phyloP scores from a whole-genome alignment of 257 asterid genomes.

The Buddleja alternifolia region DNA sequence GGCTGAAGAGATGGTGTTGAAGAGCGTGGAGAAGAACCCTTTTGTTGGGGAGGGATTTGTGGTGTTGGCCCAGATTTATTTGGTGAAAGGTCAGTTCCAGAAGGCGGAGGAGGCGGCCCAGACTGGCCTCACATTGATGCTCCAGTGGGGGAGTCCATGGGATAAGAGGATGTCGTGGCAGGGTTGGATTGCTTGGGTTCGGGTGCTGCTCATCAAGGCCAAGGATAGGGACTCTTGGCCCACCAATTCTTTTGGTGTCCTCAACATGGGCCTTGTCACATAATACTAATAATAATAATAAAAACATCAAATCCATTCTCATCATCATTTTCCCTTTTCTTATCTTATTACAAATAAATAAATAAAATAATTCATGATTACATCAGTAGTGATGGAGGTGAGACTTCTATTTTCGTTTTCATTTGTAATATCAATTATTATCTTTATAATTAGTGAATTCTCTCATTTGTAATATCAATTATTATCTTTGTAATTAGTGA shows the following conservation, averaged over 20 bases:
- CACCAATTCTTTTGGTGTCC: constrained; percentile 56
- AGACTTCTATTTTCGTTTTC: too few species aligned
- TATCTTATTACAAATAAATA: too few species aligned
- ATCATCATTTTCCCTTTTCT: too few species aligned
- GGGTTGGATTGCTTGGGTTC: constrained; percentile 88
- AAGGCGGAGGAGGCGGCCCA: constrained; percentile 67
- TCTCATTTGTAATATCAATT: too few species aligned
- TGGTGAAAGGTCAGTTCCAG: constrained; percentile 58
- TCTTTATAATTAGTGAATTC: too few species aligned
- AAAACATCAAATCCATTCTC: too few species aligned
- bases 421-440: too few species aligned
- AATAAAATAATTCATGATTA: too few species aligned
- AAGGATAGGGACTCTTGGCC: constrained; percentile 70
- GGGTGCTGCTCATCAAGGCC: constrained; percentile 71
- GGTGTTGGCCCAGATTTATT: constrained; percentile 70
- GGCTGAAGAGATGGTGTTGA: constrained; percentile 59
- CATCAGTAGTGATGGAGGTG: too few species aligned
- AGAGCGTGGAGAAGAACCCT: constrained; percentile 68
- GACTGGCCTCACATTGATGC: constrained; percentile 63
- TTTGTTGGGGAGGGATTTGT: constrained; percentile 73
- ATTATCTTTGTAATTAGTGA: too few species aligned
- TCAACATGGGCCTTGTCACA: constrained; percentile 70
- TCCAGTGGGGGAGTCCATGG: constrained; percentile 97
- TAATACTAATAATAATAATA: too few species aligned
- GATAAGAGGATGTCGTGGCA: constrained; percentile 94